Evolutionary conservation across 208 protist genomes (phyloP).

Genomic region (Strigomonas culicis): DNA sequence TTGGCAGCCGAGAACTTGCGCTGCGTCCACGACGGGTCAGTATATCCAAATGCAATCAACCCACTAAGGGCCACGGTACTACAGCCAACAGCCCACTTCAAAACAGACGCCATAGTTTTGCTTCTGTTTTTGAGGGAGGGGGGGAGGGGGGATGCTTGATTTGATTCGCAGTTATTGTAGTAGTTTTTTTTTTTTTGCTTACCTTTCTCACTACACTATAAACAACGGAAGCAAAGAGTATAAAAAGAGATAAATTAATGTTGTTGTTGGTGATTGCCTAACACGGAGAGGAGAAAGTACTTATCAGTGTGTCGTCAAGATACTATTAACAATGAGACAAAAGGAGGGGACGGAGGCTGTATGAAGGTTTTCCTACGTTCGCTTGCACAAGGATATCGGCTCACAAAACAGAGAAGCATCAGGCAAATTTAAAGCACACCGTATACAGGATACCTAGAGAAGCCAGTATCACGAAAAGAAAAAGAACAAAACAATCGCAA

Average conservation of each 20-base stretch:
- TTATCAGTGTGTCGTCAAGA: no score
- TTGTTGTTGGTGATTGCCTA: no score
- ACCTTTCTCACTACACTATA: not conserved
- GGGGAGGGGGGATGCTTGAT: no score
- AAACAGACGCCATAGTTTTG: slow-evolving; percentile 27
- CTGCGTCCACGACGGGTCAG: slow-evolving; percentile 74
- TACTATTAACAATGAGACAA: slow-evolving; percentile 14
- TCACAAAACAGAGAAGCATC: no score
- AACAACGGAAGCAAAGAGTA: slow-evolving; percentile 7
- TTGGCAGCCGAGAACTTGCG: slow-evolving; percentile 48
- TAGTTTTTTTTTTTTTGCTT: slow-evolving; percentile 8
- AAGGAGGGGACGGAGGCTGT: no score
- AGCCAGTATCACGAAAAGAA: not conserved
- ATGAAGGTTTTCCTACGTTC: no score
- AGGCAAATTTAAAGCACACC: no score
- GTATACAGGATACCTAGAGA: no score
- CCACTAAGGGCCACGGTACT: slow-evolving; percentile 40
- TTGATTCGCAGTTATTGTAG: no score
- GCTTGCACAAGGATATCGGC: no score
- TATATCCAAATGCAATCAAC: slow-evolving; percentile 70
- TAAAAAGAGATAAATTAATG: not conserved
- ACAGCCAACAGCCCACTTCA: slow-evolving; percentile 40
- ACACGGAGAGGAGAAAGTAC: no score
- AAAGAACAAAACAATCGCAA: not conserved
- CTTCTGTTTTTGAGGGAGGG: not conserved